Evolutionary conservation across 2,329 filamentous ascomycete genomes (phyloP), one percentile per base, ranked within the genome.

Genomic region (Aureobasidium sp.): DNA sequence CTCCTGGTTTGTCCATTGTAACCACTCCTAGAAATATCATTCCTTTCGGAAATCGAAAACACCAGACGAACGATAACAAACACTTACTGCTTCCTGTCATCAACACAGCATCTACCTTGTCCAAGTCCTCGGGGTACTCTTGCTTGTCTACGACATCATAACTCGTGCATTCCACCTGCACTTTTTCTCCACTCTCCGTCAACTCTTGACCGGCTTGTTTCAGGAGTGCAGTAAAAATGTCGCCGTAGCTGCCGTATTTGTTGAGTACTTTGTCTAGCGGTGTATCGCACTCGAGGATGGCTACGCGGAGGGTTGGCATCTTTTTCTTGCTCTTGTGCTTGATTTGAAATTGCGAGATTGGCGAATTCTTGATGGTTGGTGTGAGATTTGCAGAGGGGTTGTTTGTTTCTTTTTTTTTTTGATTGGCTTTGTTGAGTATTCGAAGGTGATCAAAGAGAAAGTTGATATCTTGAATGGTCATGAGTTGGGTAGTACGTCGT

Each of bases 211-310:
- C 81, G 6, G 78, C 79, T n/a, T 75, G 76, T 61, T 79, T 71
- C 6, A 84, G 77, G 44, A 80, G 74, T 19, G 76, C 76, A 64
- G 78, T 76, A 68, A 86, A 79, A 47, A 81, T 82, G 65, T 85
- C 86, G 64, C 85, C 84, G 75, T 96, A 97, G 64, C 81, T 81
- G 57, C 85, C 83, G 74, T 88, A 91, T 68, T 84, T 84, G 61
- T 80, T 80, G 60, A 82, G 77, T 40, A 87, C 83, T 47, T 81
- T 75, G 1, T 85, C 82, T 54, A 88, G 79, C 1, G 91, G 91
- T 1, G 84, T 89, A 75, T 96, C 93, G 78, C 89, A 88, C 79
- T 96, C 90, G 67, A 97, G 85, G 68, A 97, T 82, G 50, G 92
- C 91, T 74, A 97, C 87, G 61, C 89, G 87, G 67, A 93, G 77